Percentiles rank a stretch among this genome's conserved stretches.
These are phyloP conservation scores for Sphagnum fallax DNA, from an alignment of 228 moss, liverwort and hornwort species.

Conservation along the genomic window DNA sequence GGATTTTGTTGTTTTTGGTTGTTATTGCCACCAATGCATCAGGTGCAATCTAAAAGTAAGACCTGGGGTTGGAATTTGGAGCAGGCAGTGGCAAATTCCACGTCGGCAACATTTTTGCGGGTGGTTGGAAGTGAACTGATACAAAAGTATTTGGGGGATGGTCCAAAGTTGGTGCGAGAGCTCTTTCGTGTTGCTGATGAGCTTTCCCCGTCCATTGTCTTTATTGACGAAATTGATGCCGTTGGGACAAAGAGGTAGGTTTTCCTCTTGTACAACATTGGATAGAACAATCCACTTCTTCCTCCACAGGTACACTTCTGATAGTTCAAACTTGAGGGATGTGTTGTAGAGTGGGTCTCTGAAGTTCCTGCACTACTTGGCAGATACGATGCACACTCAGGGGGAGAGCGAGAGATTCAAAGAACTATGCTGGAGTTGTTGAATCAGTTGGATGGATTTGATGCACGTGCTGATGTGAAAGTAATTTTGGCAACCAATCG, in stretches of 20 bases:
- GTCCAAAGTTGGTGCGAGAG: slow-evolving; percentile 45
- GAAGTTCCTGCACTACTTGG: background rate
- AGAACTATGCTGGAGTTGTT: slow-evolving; percentile 53
- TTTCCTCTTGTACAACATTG: too few relatives aligned
- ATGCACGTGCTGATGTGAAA: slow-evolving; percentile 48
- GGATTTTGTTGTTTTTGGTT: background rate
- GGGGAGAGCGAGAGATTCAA: slow-evolving; percentile 56
- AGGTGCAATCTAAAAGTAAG: too few relatives aligned
- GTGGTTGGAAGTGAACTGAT: slow-evolving; percentile 59
- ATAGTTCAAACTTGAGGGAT: too few relatives aligned
- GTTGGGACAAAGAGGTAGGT: slow-evolving; percentile 14
- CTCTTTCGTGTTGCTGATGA: slow-evolving; percentile 53
- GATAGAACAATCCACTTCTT: too few relatives aligned
- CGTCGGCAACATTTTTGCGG: slow-evolving; percentile 45
- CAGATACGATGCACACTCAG: slow-evolving; percentile 48
- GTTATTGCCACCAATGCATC: too few relatives aligned
- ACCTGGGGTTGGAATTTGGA: background rate
- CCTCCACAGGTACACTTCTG: too few relatives aligned
- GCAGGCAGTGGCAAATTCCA: slow-evolving; percentile 53
- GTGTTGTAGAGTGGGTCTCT: too few relatives aligned
- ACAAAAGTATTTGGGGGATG: slow-evolving; percentile 56
- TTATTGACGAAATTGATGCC: slow-evolving; percentile 52
- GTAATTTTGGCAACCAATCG: slow-evolving; percentile 50
- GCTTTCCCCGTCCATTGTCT: slow-evolving; percentile 49
- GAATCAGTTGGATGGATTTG: slow-evolving; percentile 56